Base-by-base conservation (phyloP, 371 early-diverging fungal species). In the Apophysomyces ossiformis region DNA sequence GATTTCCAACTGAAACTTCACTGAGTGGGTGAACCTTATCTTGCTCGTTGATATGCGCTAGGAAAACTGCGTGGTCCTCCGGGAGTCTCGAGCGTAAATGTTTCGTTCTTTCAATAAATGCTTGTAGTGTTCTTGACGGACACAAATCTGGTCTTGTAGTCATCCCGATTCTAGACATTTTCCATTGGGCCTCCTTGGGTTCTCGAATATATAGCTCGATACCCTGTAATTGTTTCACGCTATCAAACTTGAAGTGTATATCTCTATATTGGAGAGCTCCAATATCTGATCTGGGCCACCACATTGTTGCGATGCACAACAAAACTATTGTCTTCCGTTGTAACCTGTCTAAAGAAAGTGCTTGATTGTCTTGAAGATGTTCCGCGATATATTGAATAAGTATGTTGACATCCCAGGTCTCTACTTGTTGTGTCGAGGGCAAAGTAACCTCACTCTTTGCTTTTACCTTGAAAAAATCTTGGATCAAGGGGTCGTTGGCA, bases 121-220 rank as follows among this genome's bases (percentile, higher is more conserved):
- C 15, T 11, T 37, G 8, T 7, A 64, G 32, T 11, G 67, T 67
- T 1, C 58, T 16, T 5, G 58, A 37, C 26, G 64, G 65, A 41
- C 63, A 65, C 50, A 73, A 5, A 0, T 37, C 5, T 1, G 54
- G 4, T 1, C 58, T 58, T 35, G 47, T 36, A 16, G 59, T 45
- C 5, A 32, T 4, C 9, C 68, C 68, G 4, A 71, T 37, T 18
- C 18, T 64, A 9, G 57, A 39, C 0, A 37, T 13, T 41, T 70
- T 70, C 21, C 59, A 5, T 38, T 68, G 61, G 1, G 41, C 37
- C 57, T 69, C 69, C 43, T 73, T 73, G 11, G 67, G 64, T 39
- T 58, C 58, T 13, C 69, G 3, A 1, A 11, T 7, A 11, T 39
- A 11, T 39, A 39, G n/a, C n/a, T n/a, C n/a, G 39, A 39, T 39